A percentile compares a stretch with the other conserved stretches of the same genome.
Conservation (phyloP, 2,329 filamentous ascomycete species). For the Xylaria sp. region DNA sequence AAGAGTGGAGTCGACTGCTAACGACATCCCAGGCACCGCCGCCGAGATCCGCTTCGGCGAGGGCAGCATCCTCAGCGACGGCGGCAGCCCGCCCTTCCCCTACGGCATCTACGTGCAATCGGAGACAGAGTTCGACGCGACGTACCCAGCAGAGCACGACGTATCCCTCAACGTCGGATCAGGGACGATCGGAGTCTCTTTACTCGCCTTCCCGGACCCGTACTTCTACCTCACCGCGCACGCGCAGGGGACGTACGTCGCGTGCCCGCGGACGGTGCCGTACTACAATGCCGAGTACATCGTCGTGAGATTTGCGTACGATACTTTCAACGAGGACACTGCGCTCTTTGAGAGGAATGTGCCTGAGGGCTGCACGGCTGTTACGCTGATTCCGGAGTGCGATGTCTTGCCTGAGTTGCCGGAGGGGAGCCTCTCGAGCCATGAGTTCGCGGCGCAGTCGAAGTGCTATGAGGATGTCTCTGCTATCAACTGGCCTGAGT, state of each 20-base stretch:
- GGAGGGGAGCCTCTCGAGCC: slow-evolving; percentile 44
- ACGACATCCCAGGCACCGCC: slow-evolving; percentile 40
- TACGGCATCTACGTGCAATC: slow-evolving; percentile 44
- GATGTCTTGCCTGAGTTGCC: slow-evolving; percentile 45
- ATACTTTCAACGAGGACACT: slow-evolving; percentile 18
- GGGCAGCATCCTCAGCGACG: slow-evolving; percentile 49
- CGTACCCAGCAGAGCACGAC: slow-evolving; percentile 34
- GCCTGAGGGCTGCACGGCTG: slow-evolving; percentile 49
- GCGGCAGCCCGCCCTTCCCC: slow-evolving; percentile 47
- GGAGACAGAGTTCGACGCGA: slow-evolving; percentile 28
- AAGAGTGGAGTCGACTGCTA: neutral
- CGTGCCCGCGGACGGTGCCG: slow-evolving; percentile 49
- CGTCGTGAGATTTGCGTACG: slow-evolving; percentile 47
- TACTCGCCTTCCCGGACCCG: slow-evolving; percentile 44
- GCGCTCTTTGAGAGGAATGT: slow-evolving; percentile 34
- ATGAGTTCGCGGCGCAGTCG: slow-evolving; percentile 46
- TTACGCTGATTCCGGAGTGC: slow-evolving; percentile 53
- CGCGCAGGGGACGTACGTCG: slow-evolving; percentile 45
- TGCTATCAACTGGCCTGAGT: slow-evolving; percentile 46
- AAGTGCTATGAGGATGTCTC: slow-evolving; percentile 50
- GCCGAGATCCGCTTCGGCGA: slow-evolving; percentile 40
- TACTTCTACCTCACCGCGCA: slow-evolving; percentile 41
- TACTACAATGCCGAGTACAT: slow-evolving; percentile 50
- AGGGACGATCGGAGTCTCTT: slow-evolving; percentile 45
- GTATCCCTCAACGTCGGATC: slow-evolving; percentile 45